Evolutionary conservation across 1,284 basidiomycete genomes (phyloP).

Genomic region (Earliella scabrosa): DNA sequence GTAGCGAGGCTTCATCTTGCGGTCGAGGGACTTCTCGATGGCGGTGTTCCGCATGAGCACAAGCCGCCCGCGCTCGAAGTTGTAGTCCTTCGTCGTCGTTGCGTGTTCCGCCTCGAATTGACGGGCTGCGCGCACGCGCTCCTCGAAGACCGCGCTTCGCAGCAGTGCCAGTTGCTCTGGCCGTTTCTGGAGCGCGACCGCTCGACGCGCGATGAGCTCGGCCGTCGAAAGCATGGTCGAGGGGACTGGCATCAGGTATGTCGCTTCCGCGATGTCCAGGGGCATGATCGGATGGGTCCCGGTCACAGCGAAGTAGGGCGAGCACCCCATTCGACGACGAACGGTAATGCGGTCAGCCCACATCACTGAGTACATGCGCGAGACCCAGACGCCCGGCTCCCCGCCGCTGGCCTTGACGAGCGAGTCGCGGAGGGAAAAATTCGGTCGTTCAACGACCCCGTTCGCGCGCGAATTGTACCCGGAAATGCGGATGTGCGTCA

Average conservation of each 20-base stretch:
- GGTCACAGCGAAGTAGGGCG: constrained; percentile 41
- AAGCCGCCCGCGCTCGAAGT: constrained; percentile 40
- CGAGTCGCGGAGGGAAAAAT: constrained; percentile 40
- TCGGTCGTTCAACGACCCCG: constrained; percentile 41
- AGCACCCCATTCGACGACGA: constrained; percentile 33
- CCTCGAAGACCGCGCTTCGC: constrained; percentile 23
- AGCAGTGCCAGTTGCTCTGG: constrained; percentile 6
- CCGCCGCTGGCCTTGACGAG: constrained; percentile 42
- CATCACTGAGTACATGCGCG: constrained; percentile 34
- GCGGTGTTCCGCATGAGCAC: too few relatives aligned
- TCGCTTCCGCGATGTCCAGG: background rate
- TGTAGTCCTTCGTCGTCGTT: constrained; percentile 33
- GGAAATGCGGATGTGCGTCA: constrained; percentile 46
- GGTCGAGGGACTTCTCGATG: too few relatives aligned
- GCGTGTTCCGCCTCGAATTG: constrained; percentile 30
- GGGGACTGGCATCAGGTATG: background rate
- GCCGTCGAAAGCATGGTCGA: background rate
- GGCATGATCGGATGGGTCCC: too few relatives aligned
- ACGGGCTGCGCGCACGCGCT: constrained; percentile 24
- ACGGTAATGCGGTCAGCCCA: constrained; percentile 46
- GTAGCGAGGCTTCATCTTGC: too few relatives aligned
- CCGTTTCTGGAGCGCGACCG: constrained; percentile 32
- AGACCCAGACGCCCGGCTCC: constrained; percentile 37
- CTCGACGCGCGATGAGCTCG: background rate
- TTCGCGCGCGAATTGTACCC: constrained; percentile 50